Evolutionary conservation across 257 asterid genomes (phyloP).

Genomic region (Scutellaria galericulata): DNA sequence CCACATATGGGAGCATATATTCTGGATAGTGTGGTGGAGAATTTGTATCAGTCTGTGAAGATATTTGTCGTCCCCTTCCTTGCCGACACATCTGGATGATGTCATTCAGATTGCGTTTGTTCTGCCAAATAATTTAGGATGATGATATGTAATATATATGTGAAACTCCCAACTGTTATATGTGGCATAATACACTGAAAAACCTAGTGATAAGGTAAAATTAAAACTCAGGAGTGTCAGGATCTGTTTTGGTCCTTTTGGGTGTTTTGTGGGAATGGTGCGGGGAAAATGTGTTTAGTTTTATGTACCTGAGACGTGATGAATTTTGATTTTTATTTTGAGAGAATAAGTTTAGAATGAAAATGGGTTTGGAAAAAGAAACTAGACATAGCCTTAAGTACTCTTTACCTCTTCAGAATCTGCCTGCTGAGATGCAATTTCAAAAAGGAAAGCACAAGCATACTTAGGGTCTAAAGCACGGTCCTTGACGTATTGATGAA

Average conservation of each 20-base stretch:
- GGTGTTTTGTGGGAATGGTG: slow-evolving; percentile 1
- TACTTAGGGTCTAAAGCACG: slow-evolving; percentile 88
- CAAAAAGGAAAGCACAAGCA: slow-evolving; percentile 88
- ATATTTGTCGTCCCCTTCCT: slow-evolving; percentile 71
- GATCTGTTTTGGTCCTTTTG: background rate
- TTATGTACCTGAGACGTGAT: background rate
- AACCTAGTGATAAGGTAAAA: slow-evolving; percentile 11
- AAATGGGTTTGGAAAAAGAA: background rate
- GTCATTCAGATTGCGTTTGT: slow-evolving; percentile 75
- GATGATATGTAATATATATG: slow-evolving; percentile 24
- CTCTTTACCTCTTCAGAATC: slow-evolving; percentile 71
- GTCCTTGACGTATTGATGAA: slow-evolving; percentile 90
- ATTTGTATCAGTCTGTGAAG: slow-evolving; percentile 64
- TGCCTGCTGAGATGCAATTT: slow-evolving; percentile 59
- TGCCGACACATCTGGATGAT: slow-evolving; percentile 91
- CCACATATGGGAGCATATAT: slow-evolving; percentile 77
- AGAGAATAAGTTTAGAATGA: slow-evolving; percentile 6
- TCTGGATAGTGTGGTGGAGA: slow-evolving; percentile 75
- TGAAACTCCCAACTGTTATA: slow-evolving; percentile 10
- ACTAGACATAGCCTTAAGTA: slow-evolving; percentile 21
- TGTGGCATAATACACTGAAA: slow-evolving; percentile 19
- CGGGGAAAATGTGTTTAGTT: background rate
- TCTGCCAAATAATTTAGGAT: slow-evolving; percentile 59
- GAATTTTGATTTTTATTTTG: slow-evolving; percentile 15
- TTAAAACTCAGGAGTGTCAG: slow-evolving; percentile 15